These are phyloP conservation scores for Peniophora sp. DNA, from an alignment of 1,284 basidiomycete genomes.

Conservation along the genomic window DNA sequence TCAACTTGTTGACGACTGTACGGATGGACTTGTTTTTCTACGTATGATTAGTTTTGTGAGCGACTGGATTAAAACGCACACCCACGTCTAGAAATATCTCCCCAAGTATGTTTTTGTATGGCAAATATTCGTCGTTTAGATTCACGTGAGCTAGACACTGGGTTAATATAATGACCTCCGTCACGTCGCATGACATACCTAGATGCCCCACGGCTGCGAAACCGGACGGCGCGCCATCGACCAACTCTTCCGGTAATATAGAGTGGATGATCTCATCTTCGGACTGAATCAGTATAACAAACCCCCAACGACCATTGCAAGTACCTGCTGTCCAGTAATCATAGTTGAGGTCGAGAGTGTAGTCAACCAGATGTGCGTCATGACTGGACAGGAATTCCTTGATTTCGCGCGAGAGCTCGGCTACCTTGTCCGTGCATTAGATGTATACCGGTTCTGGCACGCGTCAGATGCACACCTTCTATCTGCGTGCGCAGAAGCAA, in stretches of 20 bases:
- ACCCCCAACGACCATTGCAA: slow-evolving; percentile 15
- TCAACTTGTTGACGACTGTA: slow-evolving; percentile 95
- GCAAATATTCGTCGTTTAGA: slow-evolving; percentile 83
- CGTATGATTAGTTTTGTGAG: neutral
- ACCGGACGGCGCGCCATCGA: slow-evolving; percentile 75
- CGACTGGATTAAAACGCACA: slow-evolving; percentile 7
- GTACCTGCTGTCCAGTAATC: slow-evolving; percentile 80
- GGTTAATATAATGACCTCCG: neutral
- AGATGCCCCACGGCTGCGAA: slow-evolving; percentile 92
- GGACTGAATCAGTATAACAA: too few species aligned
- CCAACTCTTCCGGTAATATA: slow-evolving; percentile 69
- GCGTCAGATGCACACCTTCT: slow-evolving; percentile 40
- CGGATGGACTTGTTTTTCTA: slow-evolving; percentile 79
- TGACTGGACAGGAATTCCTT: slow-evolving; percentile 47
- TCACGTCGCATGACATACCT: slow-evolving; percentile 38
- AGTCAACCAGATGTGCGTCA: slow-evolving; percentile 44
- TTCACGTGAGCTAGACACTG: slow-evolving; percentile 73
- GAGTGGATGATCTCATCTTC: slow-evolving; percentile 81
- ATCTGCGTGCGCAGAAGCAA: slow-evolving; percentile 53
- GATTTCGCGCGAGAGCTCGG: slow-evolving; percentile 51
- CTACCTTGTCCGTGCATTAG: slow-evolving; percentile 41
- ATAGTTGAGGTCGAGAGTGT: slow-evolving; percentile 66
- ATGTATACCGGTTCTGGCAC: neutral
- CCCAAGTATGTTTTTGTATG: slow-evolving; percentile 88
- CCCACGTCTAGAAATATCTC: slow-evolving; percentile 86